phyloP scores from a whole-genome alignment of 2,329 filamentous ascomycete genomes.

The Alternaria sp. region DNA sequence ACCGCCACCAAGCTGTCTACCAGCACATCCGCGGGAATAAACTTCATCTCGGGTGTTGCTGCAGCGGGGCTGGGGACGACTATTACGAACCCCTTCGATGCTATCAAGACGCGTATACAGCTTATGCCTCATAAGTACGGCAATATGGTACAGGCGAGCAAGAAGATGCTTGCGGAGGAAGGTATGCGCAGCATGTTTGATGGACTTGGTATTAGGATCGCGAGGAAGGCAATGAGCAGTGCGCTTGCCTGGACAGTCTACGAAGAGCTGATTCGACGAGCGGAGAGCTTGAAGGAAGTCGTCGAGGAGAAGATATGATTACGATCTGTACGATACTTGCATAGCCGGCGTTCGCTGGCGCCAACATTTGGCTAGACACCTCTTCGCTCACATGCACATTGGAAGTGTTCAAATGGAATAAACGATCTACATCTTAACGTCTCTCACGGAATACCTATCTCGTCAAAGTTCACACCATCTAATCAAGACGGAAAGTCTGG shows the following conservation, averaged over 20 bases:
- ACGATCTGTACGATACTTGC: slow-evolving; percentile 12
- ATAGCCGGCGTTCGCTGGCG: slow-evolving; percentile 8
- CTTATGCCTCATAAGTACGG: slow-evolving; percentile 82
- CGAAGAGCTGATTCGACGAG: slow-evolving; percentile 85
- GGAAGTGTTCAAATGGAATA: background rate
- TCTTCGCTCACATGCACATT: slow-evolving; percentile 14
- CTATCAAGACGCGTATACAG: slow-evolving; percentile 93
- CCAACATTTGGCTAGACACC: slow-evolving; percentile 3
- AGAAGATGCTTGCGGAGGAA: slow-evolving; percentile 81
- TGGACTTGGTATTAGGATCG: slow-evolving; percentile 84
- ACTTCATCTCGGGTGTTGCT: slow-evolving; percentile 82
- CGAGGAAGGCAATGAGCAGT: slow-evolving; percentile 87
- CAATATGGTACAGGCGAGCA: slow-evolving; percentile 80
- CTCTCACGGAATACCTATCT: background rate
- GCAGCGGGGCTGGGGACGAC: slow-evolving; percentile 84
- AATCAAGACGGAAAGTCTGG: background rate
- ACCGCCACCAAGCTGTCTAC: slow-evolving; percentile 33
- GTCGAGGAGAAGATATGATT: slow-evolving; percentile 34
- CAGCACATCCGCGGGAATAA: slow-evolving; percentile 69
- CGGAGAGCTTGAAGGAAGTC: slow-evolving; percentile 56
- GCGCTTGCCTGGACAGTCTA: slow-evolving; percentile 98
- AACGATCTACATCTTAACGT: background rate
- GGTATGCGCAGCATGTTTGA: slow-evolving; percentile 82
- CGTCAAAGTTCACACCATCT: background rate
- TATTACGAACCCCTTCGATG: slow-evolving; percentile 95